phyloP scores from a whole-genome alignment of 148 eudicot species.

The Nyssa sinensis region DNA sequence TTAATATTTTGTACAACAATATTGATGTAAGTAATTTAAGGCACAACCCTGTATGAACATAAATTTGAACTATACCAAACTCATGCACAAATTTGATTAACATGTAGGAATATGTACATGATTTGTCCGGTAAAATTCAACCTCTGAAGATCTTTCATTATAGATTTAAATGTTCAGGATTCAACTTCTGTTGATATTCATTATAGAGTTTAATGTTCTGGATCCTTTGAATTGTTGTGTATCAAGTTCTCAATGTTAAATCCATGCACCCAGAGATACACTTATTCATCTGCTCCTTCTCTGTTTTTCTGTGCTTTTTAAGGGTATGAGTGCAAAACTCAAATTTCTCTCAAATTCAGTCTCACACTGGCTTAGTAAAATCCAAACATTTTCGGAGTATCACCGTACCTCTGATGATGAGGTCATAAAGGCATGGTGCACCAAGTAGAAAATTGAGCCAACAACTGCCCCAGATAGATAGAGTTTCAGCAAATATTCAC shows the following conservation, averaged over 20 bases:
- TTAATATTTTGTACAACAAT: background rate
- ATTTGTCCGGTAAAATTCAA: background rate
- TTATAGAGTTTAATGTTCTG: background rate
- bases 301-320: background rate
- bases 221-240: background rate
- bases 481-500: conserved; percentile 66
- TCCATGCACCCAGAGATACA: background rate
- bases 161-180: background rate
- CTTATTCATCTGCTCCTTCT: background rate
- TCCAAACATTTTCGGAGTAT: background rate
- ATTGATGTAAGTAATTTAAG: background rate
- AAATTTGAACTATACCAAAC: background rate
- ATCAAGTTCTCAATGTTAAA: background rate
- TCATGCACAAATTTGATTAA: background rate
- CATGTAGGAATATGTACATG: background rate
- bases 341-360: background rate
- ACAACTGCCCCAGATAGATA: conserved; percentile 77
- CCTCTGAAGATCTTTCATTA: background rate
- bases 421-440: conserved; percentile 55
- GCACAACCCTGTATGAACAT: background rate
- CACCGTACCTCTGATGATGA: conserved; percentile 47
- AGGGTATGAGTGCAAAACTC: background rate
- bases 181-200: background rate
- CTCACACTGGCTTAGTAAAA: background rate
- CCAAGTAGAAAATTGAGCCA: conserved; percentile 80